A percentile compares a stretch with the other conserved stretches of the same genome.
Evolutionary conservation across 495 filamentous ascomycete species (phyloP).

Genomic region (Penicillium coprophilum): DNA sequence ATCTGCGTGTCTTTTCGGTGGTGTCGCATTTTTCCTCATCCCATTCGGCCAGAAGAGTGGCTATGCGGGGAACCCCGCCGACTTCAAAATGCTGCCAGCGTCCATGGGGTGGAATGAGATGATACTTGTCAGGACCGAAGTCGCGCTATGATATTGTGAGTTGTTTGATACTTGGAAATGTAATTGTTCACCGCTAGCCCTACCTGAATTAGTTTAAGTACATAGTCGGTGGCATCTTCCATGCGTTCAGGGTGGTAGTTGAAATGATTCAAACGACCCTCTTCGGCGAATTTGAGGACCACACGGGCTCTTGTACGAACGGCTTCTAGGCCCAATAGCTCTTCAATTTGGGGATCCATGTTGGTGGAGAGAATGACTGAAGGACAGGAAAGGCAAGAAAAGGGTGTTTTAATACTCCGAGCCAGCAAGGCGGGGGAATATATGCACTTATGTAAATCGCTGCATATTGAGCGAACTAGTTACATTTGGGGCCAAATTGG

Average conservation of each 20-base stretch:
- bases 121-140: conserved; percentile 52
- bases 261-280: conserved; percentile 35
- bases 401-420: neutral
- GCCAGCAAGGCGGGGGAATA: conserved; percentile 1
- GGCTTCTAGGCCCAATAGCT: conserved; percentile 38
- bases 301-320: conserved; percentile 36
- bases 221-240: conserved; percentile 32
- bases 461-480: neutral
- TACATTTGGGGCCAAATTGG: neutral
- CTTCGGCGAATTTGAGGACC: conserved; percentile 34
- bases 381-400: too few relatives aligned
- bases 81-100: conserved; percentile 90
- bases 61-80: conserved; percentile 73
- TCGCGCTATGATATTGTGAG: conserved; percentile 43
- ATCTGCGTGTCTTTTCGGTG: conserved; percentile 69
- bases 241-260: conserved; percentile 33
- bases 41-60: conserved; percentile 69
- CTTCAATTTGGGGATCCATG: conserved; percentile 25
- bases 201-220: conserved; percentile 37
- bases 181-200: neutral
- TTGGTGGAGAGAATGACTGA: neutral
- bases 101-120: conserved; percentile 68
- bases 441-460: conserved; percentile 12
- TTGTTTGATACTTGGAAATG: neutral
- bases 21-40: conserved; percentile 58